phyloP scores from a whole-genome alignment of 257 asterid genomes.

The Nicotiana sylvestris region DNA sequence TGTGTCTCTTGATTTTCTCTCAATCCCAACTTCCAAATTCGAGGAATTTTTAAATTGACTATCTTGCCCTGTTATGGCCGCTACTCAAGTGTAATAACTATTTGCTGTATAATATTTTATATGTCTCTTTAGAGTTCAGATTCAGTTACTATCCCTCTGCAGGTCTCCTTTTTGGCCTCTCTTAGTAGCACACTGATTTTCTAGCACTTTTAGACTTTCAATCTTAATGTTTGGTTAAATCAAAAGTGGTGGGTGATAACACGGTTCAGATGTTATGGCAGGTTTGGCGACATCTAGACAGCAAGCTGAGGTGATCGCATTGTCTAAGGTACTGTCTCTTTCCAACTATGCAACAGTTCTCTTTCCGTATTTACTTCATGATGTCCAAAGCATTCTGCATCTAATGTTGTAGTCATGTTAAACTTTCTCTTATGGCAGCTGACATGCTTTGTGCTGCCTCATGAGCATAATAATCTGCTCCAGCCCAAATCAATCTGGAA shows the following conservation, averaged over 20 bases:
- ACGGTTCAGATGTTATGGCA: conserved; percentile 37
- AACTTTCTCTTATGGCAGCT: conserved; percentile 52
- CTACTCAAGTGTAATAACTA: not conserved
- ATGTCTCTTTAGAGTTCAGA: not conserved
- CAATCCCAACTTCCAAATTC: not conserved
- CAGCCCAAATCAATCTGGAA: conserved; percentile 85
- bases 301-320: conserved; percentile 73
- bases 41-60: not conserved
- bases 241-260: not conserved
- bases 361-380: not conserved
- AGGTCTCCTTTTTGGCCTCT: not conserved
- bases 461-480: conserved; percentile 53
- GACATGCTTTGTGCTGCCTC: conserved; percentile 81
- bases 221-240: not conserved
- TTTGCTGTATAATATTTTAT: not conserved
- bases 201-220: not conserved
- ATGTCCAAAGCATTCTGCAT: not conserved
- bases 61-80: not conserved
- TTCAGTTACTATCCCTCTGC: not conserved
- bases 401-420: conserved; percentile 15
- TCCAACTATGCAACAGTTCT: not conserved
- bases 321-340: conserved; percentile 58
- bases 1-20: not conserved
- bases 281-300: conserved; percentile 55
- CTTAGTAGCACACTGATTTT: not conserved